Base-by-base conservation (phyloP, 2,329 filamentous ascomycete genomes). In the Beauveria medogensis region DNA sequence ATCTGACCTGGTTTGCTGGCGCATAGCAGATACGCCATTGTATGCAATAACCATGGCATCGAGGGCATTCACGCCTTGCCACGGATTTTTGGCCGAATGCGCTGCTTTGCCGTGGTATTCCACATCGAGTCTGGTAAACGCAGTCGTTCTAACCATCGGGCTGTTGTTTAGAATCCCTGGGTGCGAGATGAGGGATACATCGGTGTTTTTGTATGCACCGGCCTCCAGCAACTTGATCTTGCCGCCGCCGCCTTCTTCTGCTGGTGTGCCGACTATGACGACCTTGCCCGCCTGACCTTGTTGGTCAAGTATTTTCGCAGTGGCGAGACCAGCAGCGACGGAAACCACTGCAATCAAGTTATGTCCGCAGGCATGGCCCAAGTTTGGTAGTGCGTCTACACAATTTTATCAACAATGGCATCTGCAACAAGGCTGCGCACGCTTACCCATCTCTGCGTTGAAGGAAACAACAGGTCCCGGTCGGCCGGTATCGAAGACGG, bases 61-160 rank as follows among this genome's bases (percentile, higher is more conserved):
- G 0, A 85, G 75, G 0, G 83, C 83, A 66, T 86, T 86, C 64
- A 81, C 75, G 0, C 83, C 83, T 5, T 82, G 74, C 82, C 82
- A 85, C 0, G 82, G 83, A n/a, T 74, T 78, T 3, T 78, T 78
- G 0, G 79, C 82, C 0, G 82, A 82, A 64, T 86, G 83, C 0
- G 83, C 81, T 60, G 78, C 79, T 55, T 76, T 77, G 1, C 83
- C 84, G 1, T 76, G 75, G 63, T 82, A 85, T 18, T 79, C 78
- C 0, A 80, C 80, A 22, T 74, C 75, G 63, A 84, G 75, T 47
- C 74, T 71, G 10, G 71, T 68, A 65, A 79, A 83, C 3, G 82
- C 81, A 8, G 80, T 77, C 0, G 82, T 84, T 2, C 78, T 74
- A 61, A 82, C 78, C 5, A 82, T 71, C 0, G 80, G 78, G 12